Evolutionary conservation across 306 rosid genomes (phyloP).

Genomic region (Acacia acuminata): DNA sequence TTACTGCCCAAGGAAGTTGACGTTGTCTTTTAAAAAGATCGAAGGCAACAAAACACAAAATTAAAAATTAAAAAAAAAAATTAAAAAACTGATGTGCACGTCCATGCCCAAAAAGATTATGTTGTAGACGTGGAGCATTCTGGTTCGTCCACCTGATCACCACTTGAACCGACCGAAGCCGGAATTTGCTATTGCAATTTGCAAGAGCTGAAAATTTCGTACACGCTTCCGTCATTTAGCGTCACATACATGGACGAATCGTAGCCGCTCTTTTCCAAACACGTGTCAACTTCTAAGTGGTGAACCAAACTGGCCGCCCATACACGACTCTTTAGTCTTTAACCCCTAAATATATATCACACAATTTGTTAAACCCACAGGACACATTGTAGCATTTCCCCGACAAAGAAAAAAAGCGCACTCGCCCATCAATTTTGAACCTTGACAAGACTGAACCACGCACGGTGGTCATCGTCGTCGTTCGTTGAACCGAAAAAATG

Average conservation of each 20-base stretch:
- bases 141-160: not conserved
- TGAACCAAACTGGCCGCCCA: constrained; percentile 25
- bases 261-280: not conserved
- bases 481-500: constrained; percentile 29
- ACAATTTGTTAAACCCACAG: not conserved
- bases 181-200: constrained; percentile 1
- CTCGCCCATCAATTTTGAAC: constrained; percentile 29
- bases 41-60: not conserved
- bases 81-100: not conserved
- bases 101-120: not conserved
- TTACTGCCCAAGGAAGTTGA: not conserved
- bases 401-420: not conserved
- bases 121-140: not conserved
- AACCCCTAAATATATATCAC: constrained; percentile 13
- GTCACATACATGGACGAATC: constrained; percentile 37
- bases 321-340: not conserved
- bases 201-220: constrained; percentile 31
- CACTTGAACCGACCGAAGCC: constrained; percentile 13
- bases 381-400: not conserved
- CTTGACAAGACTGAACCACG: constrained; percentile 41
- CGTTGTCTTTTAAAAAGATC: not conserved
- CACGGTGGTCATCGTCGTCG: not conserved
- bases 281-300: constrained; percentile 32
- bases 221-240: constrained; percentile 30
- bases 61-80: not conserved